Evolutionary conservation across 805 yeast genomes (phyloP).

Genomic region (Lipomyces yamanashiensis): DNA sequence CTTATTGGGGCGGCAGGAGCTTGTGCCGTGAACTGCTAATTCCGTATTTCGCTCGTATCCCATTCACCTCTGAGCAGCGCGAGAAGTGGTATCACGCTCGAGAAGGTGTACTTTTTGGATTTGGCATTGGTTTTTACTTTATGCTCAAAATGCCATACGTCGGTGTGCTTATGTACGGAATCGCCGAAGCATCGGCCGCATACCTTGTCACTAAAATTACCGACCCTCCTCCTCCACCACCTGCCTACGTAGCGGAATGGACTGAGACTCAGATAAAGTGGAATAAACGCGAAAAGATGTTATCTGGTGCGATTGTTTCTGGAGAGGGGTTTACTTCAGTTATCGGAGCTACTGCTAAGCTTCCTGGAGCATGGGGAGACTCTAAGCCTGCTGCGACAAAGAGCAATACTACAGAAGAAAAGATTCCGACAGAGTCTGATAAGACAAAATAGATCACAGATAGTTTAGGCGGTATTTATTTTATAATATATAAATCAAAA

Average conservation of each 20-base stretch:
- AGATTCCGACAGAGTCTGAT: not conserved
- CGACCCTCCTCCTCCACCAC: conserved; percentile 34
- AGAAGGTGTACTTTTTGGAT: conserved; percentile 61
- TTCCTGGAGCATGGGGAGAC: conserved; percentile 22
- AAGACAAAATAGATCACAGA: not conserved
- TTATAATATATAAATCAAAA: not conserved
- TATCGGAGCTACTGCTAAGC: not conserved
- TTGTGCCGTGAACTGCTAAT: conserved; percentile 53
- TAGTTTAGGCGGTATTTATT: not conserved
- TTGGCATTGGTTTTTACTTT: conserved; percentile 55
- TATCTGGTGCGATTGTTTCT: conserved; percentile 16
- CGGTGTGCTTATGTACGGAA: conserved; percentile 55
- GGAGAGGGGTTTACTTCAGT: conserved; percentile 21
- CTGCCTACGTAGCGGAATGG: conserved; percentile 25
- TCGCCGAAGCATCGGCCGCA: conserved; percentile 60
- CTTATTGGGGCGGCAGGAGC: conserved; percentile 54
- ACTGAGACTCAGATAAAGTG: conserved; percentile 26
- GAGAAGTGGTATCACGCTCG: conserved; percentile 58
- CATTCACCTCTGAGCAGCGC: conserved; percentile 48
- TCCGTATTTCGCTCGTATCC: conserved; percentile 57
- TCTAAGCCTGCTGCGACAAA: not conserved
- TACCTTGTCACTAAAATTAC: conserved; percentile 57
- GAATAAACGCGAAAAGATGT: conserved; percentile 24
- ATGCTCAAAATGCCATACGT: conserved; percentile 53
- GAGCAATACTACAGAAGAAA: not conserved